These are phyloP conservation scores for Salix koriyanagi DNA, from an alignment of 345 rosid genomes.

Conservation along the genomic window DNA sequence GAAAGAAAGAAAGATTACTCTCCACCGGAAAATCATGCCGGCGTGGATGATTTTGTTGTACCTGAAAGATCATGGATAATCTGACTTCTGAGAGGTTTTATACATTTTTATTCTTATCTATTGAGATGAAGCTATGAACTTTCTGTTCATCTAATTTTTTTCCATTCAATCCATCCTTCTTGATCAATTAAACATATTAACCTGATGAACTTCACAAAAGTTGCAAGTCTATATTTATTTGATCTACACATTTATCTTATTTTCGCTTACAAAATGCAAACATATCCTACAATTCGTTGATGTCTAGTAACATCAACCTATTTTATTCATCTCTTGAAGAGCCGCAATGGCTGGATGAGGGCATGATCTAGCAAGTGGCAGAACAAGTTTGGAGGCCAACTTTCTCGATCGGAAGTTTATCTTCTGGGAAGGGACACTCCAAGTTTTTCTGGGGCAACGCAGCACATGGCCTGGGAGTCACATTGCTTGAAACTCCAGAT, in stretches of 20 bases:
- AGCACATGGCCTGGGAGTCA: slow-evolving; percentile 51
- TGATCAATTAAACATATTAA: background rate
- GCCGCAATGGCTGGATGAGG: background rate
- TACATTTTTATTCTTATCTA: background rate
- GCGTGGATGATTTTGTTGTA: background rate
- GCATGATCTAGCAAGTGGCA: background rate
- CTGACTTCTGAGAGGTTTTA: background rate
- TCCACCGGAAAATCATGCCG: slow-evolving; percentile 20
- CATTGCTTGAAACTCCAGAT: slow-evolving; percentile 52
- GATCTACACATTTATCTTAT: background rate
- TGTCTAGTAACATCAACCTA: background rate
- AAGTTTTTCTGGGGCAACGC: slow-evolving; percentile 39
- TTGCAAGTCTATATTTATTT: background rate
- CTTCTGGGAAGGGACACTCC: slow-evolving; percentile 52
- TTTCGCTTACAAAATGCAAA: background rate
- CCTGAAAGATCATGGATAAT: background rate
- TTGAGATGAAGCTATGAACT: background rate
- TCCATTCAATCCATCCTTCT: background rate
- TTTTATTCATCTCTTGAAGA: background rate
- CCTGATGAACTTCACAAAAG: background rate
- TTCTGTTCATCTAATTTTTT: background rate
- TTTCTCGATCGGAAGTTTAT: slow-evolving; percentile 60
- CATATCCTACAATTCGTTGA: background rate
- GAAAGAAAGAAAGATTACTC: slow-evolving; percentile 7
- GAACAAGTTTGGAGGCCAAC: slow-evolving; percentile 44